Percentiles rank a stretch among this genome's conserved stretches.
phyloP scores from a whole-genome alignment of 2,329 filamentous ascomycete genomes.

The Penicillium fuscoglaucum region DNA sequence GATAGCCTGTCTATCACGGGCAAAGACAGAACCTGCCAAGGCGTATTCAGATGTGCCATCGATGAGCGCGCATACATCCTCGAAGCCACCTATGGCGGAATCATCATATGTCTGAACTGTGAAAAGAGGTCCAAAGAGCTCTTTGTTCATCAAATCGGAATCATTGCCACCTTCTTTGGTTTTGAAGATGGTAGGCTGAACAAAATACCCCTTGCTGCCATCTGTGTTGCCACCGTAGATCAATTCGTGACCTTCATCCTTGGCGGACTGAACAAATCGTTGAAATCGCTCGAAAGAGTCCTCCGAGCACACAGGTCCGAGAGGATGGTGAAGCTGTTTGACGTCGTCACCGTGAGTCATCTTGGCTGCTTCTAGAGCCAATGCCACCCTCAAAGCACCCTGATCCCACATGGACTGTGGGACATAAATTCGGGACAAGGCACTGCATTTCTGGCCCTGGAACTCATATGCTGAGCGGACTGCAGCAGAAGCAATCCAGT shows the following conservation, averaged over 20 bases:
- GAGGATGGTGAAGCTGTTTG: background rate
- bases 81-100: constrained; percentile 42
- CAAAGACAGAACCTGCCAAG: constrained; percentile 39
- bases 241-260: background rate
- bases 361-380: background rate
- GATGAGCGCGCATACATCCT: constrained; percentile 51
- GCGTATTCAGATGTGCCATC: constrained; percentile 34
- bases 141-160: background rate
- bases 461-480: background rate
- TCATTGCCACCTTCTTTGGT: background rate
- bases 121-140: background rate
- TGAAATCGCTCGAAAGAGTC: background rate
- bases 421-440: background rate
- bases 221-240: background rate
- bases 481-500: background rate
- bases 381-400: background rate
- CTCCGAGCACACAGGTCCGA: background rate
- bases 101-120: background rate
- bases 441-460: background rate
- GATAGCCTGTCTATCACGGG: constrained; percentile 32
- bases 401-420: background rate
- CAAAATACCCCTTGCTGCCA: background rate
- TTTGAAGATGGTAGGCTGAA: background rate
- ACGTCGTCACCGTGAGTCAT: background rate
- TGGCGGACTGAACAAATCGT: background rate